A percentile compares a stretch with the other conserved stretches of the same genome.
Evolutionary conservation across 73 alveolate species (phyloP).

Genomic region (Loxodes magnus): DNA sequence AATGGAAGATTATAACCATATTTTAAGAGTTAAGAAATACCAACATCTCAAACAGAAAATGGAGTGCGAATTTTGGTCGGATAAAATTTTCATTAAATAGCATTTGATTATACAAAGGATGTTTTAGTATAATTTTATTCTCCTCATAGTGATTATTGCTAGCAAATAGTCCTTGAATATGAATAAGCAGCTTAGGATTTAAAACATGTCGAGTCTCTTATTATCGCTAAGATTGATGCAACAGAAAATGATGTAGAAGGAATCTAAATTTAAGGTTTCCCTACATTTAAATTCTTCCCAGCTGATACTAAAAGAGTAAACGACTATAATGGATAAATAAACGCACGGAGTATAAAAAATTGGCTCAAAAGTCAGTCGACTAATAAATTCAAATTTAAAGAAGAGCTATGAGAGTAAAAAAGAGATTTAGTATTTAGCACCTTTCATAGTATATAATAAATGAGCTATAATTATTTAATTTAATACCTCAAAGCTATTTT

Average conservation of each 20-base stretch:
- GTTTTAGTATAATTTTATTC: constrained; percentile 82
- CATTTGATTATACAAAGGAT: constrained; percentile 61
- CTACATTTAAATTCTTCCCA: constrained; percentile 81
- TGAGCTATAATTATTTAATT: no score
- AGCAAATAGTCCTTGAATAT: constrained; percentile 87
- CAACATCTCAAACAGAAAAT: constrained; percentile 56
- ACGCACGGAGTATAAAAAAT: no score
- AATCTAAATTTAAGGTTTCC: constrained; percentile 81
- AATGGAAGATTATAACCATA: no score
- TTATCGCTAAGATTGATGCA: constrained; percentile 90
- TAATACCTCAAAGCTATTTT: no score
- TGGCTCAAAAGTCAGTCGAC: no score
- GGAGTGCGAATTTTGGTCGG: constrained; percentile 87
- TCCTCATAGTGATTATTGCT: constrained; percentile 87
- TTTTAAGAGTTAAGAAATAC: constrained; percentile 83
- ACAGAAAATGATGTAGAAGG: constrained; percentile 61
- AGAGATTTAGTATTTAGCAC: no score
- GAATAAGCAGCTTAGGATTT: constrained; percentile 78
- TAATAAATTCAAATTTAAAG: no score
- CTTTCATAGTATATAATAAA: no score
- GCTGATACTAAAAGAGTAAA: neutral
- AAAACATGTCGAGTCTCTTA: constrained; percentile 57
- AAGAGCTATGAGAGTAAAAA: no score
- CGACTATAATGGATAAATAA: constrained; percentile 20
- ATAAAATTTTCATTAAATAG: constrained; percentile 75